Evolutionary conservation across 1,284 basidiomycete species (phyloP).

Genomic region (Porogramme epimiltina): DNA sequence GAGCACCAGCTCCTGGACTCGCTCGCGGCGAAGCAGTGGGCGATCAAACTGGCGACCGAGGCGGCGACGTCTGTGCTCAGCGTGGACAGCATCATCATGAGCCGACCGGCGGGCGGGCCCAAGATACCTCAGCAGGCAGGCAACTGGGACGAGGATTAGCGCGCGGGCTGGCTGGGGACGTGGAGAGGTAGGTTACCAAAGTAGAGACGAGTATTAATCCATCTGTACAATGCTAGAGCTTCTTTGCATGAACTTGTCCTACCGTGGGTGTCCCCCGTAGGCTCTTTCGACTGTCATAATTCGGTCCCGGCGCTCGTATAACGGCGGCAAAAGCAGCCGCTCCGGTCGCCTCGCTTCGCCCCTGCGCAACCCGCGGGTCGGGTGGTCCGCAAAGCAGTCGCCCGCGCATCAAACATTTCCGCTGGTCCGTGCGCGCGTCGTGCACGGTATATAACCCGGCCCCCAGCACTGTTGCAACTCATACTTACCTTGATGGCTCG

Average conservation of each 20-base stretch:
- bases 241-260: not conserved
- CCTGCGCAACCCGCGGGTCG: not conserved
- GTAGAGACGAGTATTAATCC: conserved; percentile 21
- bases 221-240: conserved; percentile 24
- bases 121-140: conserved; percentile 82
- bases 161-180: not conserved
- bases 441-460: conserved; percentile 20
- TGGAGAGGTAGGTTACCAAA: conserved; percentile 13
- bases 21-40: conserved; percentile 88
- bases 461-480: conserved; percentile 20
- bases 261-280: too few relatives aligned
- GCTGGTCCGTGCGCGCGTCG: conserved; percentile 30
- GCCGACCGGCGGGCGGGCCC: conserved; percentile 87
- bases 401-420: conserved; percentile 2
- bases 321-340: too few relatives aligned
- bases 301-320: too few relatives aligned
- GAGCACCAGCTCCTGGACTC: conserved; percentile 80
- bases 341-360: too few relatives aligned
- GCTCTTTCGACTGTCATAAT: too few relatives aligned
- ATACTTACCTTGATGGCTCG: conserved; percentile 42
- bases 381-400: too few relatives aligned
- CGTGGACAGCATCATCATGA: conserved; percentile 99
- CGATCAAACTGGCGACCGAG: conserved; percentile 87
- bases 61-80: conserved; percentile 93
- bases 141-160: conserved; percentile 74